Evolutionary conservation across 495 filamentous ascomycete genomes (phyloP).

Genomic region (Penicillium tannophilum): DNA sequence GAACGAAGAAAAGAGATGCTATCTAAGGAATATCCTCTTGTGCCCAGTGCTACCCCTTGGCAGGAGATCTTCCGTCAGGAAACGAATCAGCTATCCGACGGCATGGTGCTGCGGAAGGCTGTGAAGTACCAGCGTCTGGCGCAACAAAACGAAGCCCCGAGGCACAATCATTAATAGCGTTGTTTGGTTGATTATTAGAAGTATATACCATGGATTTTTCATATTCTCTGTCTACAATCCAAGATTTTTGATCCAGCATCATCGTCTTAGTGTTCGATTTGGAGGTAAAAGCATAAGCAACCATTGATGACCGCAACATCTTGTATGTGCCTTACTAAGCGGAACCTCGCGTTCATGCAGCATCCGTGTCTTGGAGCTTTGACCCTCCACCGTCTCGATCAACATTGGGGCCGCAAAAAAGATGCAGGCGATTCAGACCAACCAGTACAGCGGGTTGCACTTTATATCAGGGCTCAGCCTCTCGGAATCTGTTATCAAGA

Average conservation of each 20-base stretch:
- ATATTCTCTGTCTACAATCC: no score
- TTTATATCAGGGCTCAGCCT: background rate
- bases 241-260: no score
- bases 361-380: background rate
- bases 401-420: background rate
- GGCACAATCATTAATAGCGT: conserved; percentile 53
- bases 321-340: background rate
- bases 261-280: no score
- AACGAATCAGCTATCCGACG: conserved; percentile 52
- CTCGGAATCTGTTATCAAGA: background rate
- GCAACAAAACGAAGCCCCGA: conserved; percentile 43
- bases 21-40: conserved; percentile 28
- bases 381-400: background rate
- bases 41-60: conserved; percentile 44
- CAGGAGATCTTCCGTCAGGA: conserved; percentile 55
- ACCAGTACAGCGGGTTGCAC: background rate
- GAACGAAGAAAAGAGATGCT: conserved; percentile 57
- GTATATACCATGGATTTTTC: background rate
- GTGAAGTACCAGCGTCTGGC: conserved; percentile 56
- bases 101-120: conserved; percentile 54
- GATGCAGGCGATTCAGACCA: background rate
- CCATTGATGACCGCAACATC: no score
- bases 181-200: background rate
- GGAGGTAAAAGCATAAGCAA: no score
- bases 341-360: background rate